Percentiles rank a stretch among this genome's conserved stretches.
Evolutionary conservation across 208 protist genomes (phyloP).

Genomic region (Tritrichomonas foetus): DNA sequence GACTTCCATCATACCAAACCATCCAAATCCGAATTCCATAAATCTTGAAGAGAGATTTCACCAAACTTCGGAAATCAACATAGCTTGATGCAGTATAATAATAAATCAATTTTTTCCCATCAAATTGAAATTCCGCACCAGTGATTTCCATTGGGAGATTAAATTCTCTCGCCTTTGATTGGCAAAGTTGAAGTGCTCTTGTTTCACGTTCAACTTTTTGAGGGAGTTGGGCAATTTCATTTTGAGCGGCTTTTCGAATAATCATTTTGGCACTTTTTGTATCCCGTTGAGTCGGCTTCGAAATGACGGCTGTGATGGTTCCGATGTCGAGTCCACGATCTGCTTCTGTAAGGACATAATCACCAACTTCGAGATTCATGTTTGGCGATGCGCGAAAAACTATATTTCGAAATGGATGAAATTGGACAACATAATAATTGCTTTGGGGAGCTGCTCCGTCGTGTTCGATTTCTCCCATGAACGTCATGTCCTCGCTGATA

Average conservation of each 20-base stretch:
- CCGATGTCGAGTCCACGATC: not conserved
- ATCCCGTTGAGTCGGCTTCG: not conserved
- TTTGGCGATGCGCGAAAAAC: not conserved
- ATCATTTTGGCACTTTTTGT: not conserved
- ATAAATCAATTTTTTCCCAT: constrained; percentile 11
- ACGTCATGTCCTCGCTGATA: not conserved
- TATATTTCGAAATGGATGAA: not conserved
- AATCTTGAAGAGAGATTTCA: not conserved
- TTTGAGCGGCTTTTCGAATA: not conserved
- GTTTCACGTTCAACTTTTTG: not conserved
- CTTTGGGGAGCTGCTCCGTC: not conserved
- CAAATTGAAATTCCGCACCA: constrained; percentile 16
- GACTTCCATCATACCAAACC: constrained; percentile 14
- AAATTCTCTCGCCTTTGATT: not conserved
- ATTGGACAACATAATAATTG: constrained; percentile 26
- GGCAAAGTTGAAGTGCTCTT: not conserved
- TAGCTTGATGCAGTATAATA: constrained; percentile 10
- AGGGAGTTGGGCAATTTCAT: not conserved
- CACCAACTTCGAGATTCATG: not conserved
- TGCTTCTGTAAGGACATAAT: constrained; percentile 33
- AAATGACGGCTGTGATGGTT: not conserved
- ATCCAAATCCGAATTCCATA: constrained; percentile 21
- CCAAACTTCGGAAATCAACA: not conserved
- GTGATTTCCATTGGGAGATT: not conserved
- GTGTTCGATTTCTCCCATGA: not conserved